Evolutionary conservation across 2,329 filamentous ascomycete genomes (phyloP), one percentile per base, ranked within the genome.

Genomic region (Phaeomoniella chlamydospora): DNA sequence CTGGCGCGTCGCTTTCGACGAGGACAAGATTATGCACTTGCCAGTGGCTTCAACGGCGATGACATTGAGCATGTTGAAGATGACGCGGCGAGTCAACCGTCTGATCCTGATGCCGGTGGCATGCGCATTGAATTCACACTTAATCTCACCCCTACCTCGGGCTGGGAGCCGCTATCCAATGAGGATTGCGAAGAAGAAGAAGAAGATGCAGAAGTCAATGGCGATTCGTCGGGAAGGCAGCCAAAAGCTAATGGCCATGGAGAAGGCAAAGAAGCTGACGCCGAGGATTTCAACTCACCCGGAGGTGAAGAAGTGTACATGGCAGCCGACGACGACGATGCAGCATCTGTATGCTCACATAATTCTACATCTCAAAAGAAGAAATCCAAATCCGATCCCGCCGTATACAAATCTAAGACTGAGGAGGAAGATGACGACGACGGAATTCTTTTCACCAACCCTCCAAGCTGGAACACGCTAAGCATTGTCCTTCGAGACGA

Each of bases 1-100:
- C 59, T 92, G n/a, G 84, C 83, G 0, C 76, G 90, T 15, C 75
- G 87, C 19, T 98, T 98, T 67, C 76, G 90, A 5, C 75, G 75
- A 33, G 85, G 90, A 4, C 61, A 77, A 42, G 90, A 98, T 59
- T 98, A 98, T 55, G 93, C 88, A 2, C 73, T 98, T 14, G 90
- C 90, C 2, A 94, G 83, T 14, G 78, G 81, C 15, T 85, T 93
- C 52, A 79, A 70, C 18, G 67, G 72, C 17, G 68, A 73, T 35
- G 39, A 30, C 3, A 29, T 16, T 17, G 33, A 16, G 4, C 39
- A 38, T 2, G 36, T 31, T n/a, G 53, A 84, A 47, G n/a, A 26
- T 26, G 22, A 26, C n/a, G 22, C 22, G n/a, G 22, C 22, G 9
- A 26, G 22, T 26, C 22, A 26, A n/a, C 22, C 22, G 6, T 26